phyloP scores from a whole-genome alignment of 2,329 filamentous ascomycete genomes.

The Aspergillus versicolor region DNA sequence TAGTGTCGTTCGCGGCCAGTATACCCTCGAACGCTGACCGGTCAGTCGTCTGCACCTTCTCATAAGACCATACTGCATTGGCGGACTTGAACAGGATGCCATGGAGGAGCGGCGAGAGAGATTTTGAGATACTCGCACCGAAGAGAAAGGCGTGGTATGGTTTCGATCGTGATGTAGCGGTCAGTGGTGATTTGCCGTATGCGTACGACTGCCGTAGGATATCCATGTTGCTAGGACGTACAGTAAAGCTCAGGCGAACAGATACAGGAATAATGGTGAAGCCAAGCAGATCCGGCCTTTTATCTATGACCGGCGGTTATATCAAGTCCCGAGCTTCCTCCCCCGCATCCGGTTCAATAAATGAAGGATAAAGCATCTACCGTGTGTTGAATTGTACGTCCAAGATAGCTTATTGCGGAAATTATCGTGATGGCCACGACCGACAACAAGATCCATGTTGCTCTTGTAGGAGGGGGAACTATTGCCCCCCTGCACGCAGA shows the following conservation, averaged over 20 bases:
- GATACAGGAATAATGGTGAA: neutral
- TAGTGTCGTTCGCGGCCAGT: neutral
- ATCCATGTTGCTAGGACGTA: neutral
- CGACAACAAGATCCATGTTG: neutral
- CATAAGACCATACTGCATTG: neutral
- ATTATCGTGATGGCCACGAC: neutral
- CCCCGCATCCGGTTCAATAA: neutral
- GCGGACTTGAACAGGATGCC: neutral
- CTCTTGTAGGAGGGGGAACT: neutral
- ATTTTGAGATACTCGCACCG: neutral
- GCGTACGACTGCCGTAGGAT: neutral
- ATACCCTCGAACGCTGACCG: neutral
- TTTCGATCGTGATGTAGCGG: neutral
- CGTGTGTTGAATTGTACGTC: neutral
- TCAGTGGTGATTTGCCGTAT: neutral
- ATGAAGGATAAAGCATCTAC: neutral
- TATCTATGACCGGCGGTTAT: neutral
- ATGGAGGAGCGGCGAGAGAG: neutral
- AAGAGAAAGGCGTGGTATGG: neutral
- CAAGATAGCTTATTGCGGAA: neutral
- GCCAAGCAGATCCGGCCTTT: neutral
- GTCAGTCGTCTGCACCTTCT: neutral
- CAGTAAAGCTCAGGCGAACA: neutral
- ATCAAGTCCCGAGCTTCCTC: neutral
- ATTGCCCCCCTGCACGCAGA: neutral